Base-by-base conservation (phyloP, 2,329 filamentous ascomycete species). In the Trichothecium roseum region DNA sequence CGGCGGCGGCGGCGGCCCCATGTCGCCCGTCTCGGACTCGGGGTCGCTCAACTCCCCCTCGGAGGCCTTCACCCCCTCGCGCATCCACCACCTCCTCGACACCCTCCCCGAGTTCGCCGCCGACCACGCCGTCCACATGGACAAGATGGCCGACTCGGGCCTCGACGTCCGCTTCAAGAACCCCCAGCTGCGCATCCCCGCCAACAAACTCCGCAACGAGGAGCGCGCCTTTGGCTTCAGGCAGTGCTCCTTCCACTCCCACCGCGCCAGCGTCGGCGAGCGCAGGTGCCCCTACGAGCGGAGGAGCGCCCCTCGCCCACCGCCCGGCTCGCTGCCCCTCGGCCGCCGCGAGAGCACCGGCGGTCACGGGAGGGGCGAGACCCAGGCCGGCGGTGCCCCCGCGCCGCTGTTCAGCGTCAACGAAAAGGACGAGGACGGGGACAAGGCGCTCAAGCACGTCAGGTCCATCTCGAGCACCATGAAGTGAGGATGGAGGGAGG, bases 191-290 rank as follows among this genome's bases (percentile, higher is more conserved):
- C 63, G 72, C 41, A 64, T 77, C 35, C 67, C 69, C 12, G 67
- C 64, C 42, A 76, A 76, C 56, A 58, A 60, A 37, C 57, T 76
- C 16, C 60, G 65, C 41, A 72, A 66, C 52, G 71, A 72, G 31
- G 68, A 74, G 55, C 67, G 72, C 26, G 60, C 67, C 35, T 75
- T 74, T 46, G 72, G 72, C n/a, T 77, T 75, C 50, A 62, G 72
- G 17, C 68, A 72, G 51, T 77, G 72, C 50, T 72, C 70, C 10
- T 77, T 77, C 45, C 72, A 77, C 50, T 72, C 67, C 27, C 72
- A 77, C 46, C 62, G 72, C 15, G 63, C 68, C 4, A 53, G 59
- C 7, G 68, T 74, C 24, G 72, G 70, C 15, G 64, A 77, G 51
- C 62, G 62, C 5, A 54, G 54, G n/a, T 77, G 72, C 40, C 71